Conservation (phyloP, 2,329 filamentous ascomycete genomes). For the Aspergillus sp. region DNA sequence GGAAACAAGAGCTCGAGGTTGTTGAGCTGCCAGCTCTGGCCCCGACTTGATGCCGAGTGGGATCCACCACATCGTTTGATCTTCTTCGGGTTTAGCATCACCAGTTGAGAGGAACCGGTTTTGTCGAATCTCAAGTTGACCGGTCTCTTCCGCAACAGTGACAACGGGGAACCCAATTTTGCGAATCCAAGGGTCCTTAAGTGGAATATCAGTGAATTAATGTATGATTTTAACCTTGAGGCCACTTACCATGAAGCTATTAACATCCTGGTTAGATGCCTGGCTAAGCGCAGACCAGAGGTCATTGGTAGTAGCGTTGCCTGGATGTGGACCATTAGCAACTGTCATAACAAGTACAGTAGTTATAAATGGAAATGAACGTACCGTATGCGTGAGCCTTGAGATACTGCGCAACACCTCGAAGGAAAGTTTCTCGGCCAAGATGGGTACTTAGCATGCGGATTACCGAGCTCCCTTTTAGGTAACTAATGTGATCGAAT, state of each 20-base stretch:
- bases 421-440: conserved; percentile 82
- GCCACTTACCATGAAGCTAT: conserved; percentile 69
- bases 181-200: conserved; percentile 78
- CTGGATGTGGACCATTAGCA: conserved; percentile 22
- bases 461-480: conserved; percentile 94
- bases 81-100: conserved; percentile 86
- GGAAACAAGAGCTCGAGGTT: conserved; percentile 67
- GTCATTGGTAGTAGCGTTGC: conserved; percentile 84
- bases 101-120: conserved; percentile 88
- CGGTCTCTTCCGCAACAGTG: conserved; percentile 78
- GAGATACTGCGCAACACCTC: conserved; percentile 86
- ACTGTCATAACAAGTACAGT: neutral
- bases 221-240: neutral
- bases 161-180: conserved; percentile 94
- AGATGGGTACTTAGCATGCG: conserved; percentile 94
- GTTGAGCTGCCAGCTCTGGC: conserved; percentile 60
- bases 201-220: conserved; percentile 11
- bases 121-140: conserved; percentile 79
- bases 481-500: conserved; percentile 94
- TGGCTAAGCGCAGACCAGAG: conserved; percentile 87
- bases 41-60: conserved; percentile 83
- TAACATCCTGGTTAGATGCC: conserved; percentile 83
- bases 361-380: neutral
- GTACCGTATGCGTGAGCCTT: conserved; percentile 80
- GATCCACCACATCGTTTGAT: conserved; percentile 93